Evolutionary conservation across 257 asterid genomes (phyloP).

Genomic region (Nemophila menziesii): DNA sequence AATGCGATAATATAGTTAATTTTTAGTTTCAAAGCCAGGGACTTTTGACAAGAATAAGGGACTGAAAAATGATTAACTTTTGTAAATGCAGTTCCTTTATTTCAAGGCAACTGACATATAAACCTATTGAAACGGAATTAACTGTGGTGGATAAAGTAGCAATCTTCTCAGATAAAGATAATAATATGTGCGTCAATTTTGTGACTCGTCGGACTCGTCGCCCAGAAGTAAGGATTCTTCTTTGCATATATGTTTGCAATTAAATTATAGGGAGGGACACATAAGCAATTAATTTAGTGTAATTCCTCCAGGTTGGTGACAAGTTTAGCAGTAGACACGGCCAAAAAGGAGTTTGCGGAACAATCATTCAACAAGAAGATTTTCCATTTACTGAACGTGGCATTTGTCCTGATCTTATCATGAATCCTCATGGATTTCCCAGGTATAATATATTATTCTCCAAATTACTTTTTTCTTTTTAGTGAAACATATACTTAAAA

Average conservation of each 20-base stretch:
- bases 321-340: conserved; percentile 98
- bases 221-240: conserved; percentile 57
- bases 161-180: conserved; percentile 58
- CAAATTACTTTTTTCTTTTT: no score
- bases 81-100: conserved; percentile 40
- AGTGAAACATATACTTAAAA: not conserved
- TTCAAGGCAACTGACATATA: conserved; percentile 39
- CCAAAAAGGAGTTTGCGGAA: conserved; percentile 97
- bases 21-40: no score
- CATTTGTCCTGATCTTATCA: conserved; percentile 93
- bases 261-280: not conserved
- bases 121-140: conserved; percentile 76
- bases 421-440: conserved; percentile 99
- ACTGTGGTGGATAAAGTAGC: conserved; percentile 74
- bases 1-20: no score
- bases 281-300: not conserved
- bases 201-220: conserved; percentile 96
- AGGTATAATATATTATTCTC: conserved; percentile 25
- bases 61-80: not conserved
- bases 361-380: conserved; percentile 89
- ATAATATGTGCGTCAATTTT: conserved; percentile 49
- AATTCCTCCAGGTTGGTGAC: conserved; percentile 62
- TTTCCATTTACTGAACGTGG: conserved; percentile 97
- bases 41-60: no score
- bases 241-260: not conserved